Base-by-base conservation (phyloP, 495 filamentous ascomycete genomes). In the Aspergillus saccharolyticus region DNA sequence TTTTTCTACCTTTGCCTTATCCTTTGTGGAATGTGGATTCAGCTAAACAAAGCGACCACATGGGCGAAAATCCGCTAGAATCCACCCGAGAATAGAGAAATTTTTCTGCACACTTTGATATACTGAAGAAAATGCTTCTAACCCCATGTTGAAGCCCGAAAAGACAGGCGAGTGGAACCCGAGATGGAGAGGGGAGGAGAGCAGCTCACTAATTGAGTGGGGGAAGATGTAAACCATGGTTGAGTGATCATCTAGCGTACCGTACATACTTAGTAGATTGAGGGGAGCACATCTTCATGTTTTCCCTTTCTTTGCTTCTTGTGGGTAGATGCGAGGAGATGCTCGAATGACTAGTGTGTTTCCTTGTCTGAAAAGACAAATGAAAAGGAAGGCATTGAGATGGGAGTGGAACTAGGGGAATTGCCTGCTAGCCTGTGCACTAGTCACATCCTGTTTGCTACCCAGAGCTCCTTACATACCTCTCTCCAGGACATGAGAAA, bases 161-260 rank as follows among this genome's bases (percentile, higher is more conserved):
- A n/a, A 39, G 33, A 39, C 4, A 39, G 33, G 33, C 4, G 6
- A 39, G 33, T 39, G 33, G 2, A 9, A 5, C 33, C 33, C 33
- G 33, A 39, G 12, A 5, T 3, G 25, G 33, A 39, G 12, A 5
- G 25, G 25, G 3, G 25, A 9, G 3, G 25, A 28, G 25, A 28
- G 25, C 25, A 28, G 25, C 12, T 9, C n/a, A n/a, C n/a, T n/a
- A n/a, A n/a, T n/a, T n/a, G 14, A 39, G 33, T 39, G 39, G 51
- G 5, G 21, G 44, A 19, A 43, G 18, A 44, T 33, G 55, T 57
- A 63, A n/a, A n/a, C 61, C 61, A 66, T 59, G 61, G 58, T 61
- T 63, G 55, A 46, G 16, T 24, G 44, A 21, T 39, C 46, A 43
- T 20, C 45, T 66, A 66, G 61, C 52, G 64, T 63, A 59, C 64